Conservation (phyloP, 2,329 filamentous ascomycete species). For the Ceratocystis lukuohia region DNA sequence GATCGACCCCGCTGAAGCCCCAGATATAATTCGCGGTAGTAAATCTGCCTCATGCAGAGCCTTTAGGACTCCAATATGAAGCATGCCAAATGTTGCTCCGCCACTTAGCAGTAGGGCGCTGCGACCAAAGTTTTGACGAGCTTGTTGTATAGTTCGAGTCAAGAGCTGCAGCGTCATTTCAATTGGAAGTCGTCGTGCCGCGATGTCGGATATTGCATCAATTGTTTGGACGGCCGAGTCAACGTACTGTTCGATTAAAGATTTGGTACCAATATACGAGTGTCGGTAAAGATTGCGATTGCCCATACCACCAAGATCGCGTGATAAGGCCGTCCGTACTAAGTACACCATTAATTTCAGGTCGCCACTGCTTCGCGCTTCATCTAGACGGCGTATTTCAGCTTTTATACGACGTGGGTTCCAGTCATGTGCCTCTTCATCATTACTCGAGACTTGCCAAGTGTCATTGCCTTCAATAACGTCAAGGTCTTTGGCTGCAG, state of each 20-base stretch:
- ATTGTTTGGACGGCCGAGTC: slow-evolving; percentile 65
- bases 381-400: slow-evolving; percentile 60
- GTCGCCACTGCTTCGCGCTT: slow-evolving; percentile 58
- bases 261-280: slow-evolving; percentile 74
- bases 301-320: slow-evolving; percentile 76
- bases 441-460: slow-evolving; percentile 50
- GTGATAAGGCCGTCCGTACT: slow-evolving; percentile 64
- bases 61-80: slow-evolving; percentile 78
- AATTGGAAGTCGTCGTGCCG: slow-evolving; percentile 35
- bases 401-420: slow-evolving; percentile 54
- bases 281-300: slow-evolving; percentile 71
- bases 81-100: slow-evolving; percentile 83
- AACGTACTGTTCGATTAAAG: slow-evolving; percentile 76
- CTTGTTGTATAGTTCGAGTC: slow-evolving; percentile 55
- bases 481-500: slow-evolving; percentile 65
- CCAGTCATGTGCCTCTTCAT: slow-evolving; percentile 45
- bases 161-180: slow-evolving; percentile 45
- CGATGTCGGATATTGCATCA: slow-evolving; percentile 51
- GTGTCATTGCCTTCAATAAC: slow-evolving; percentile 62
- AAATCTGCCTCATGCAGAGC: slow-evolving; percentile 60
- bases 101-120: slow-evolving; percentile 73
- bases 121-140: slow-evolving; percentile 71
- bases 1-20: slow-evolving; percentile 77
- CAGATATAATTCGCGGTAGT: slow-evolving; percentile 74
- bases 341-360: slow-evolving; percentile 65